Percentiles rank a stretch among this genome's conserved stretches.
phyloP scores from a whole-genome alignment of 1,284 basidiomycete species.

The Ganoderma multipileum region DNA sequence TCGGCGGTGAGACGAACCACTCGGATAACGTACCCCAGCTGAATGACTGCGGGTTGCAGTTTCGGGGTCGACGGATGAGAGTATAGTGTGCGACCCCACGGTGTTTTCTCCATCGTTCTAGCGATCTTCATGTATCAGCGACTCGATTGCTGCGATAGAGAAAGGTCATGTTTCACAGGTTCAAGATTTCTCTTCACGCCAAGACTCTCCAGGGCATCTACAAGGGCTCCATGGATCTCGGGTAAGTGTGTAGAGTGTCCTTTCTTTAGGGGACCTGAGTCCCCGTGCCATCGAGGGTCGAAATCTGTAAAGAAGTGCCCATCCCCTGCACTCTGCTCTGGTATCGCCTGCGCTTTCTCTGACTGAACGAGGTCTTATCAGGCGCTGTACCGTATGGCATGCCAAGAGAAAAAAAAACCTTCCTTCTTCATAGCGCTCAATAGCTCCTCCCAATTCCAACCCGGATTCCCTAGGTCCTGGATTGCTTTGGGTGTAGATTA shows the following conservation, averaged over 20 bases:
- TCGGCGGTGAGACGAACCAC: neutral
- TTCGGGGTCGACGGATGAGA: slow-evolving; percentile 14
- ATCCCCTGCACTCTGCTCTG: neutral
- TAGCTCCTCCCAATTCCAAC: slow-evolving; percentile 36
- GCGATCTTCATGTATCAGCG: neutral
- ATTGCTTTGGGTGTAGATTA: slow-evolving; percentile 14
- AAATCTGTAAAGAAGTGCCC: neutral
- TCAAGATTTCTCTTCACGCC: slow-evolving; percentile 19
- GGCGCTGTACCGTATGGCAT: neutral
- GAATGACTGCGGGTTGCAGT: slow-evolving; percentile 21
- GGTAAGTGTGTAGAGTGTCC: slow-evolving; percentile 17
- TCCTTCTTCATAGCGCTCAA: slow-evolving; percentile 28
- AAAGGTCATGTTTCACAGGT: slow-evolving; percentile 6
- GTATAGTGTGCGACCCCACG: slow-evolving; percentile 15
- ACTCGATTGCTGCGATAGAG: neutral
- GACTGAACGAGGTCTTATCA: slow-evolving; percentile 9
- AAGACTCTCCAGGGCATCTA: slow-evolving; percentile 28
- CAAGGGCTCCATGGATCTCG: slow-evolving; percentile 9
- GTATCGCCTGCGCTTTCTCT: slow-evolving; percentile 11
- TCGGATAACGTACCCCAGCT: slow-evolving; percentile 8
- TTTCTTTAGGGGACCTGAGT: slow-evolving; percentile 33
- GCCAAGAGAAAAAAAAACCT: neutral
- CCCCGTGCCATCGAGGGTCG: slow-evolving; percentile 26
- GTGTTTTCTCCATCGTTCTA: slow-evolving; percentile 17
- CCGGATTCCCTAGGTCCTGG: slow-evolving; percentile 36